Evolutionary conservation across 208 protist genomes (phyloP).

Genomic region (Herpetomonas tarakana): DNA sequence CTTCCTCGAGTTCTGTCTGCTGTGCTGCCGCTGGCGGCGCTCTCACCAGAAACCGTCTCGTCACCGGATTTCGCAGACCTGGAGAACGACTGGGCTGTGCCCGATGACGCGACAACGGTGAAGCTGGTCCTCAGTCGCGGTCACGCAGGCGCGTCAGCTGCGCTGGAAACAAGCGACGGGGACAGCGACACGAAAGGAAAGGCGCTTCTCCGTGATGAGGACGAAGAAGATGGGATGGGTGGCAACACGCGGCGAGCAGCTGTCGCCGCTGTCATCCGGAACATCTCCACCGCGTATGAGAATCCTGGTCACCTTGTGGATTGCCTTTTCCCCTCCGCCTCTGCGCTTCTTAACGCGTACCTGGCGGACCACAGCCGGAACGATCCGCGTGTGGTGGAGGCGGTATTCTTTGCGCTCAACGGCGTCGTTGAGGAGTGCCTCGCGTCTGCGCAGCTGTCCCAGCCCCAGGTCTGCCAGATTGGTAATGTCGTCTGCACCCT

Average conservation of each 20-base stretch:
- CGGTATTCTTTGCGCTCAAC: constrained; percentile 38
- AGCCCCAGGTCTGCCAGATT: neutral
- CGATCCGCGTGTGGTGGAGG: constrained; percentile 14
- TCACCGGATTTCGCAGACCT: neutral
- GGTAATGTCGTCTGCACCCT: neutral
- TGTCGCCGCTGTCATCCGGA: neutral
- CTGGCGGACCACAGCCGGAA: neutral
- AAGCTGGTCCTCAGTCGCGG: neutral
- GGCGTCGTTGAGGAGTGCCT: constrained; percentile 1
- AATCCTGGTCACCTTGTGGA: constrained; percentile 6
- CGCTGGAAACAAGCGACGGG: neutral
- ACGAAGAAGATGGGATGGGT: constrained; percentile 3
- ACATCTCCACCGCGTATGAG: constrained; percentile 20
- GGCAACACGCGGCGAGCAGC: neutral
- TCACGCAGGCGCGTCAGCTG: no score
- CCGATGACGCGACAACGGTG: neutral
- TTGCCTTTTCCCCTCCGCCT: constrained; percentile 2
- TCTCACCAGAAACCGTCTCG: neutral
- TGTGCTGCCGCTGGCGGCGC: neutral
- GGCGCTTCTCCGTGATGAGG: no score
- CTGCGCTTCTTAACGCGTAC: neutral
- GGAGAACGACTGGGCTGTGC: neutral
- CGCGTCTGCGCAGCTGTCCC: neutral
- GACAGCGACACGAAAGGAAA: neutral
- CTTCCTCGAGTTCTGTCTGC: neutral